These are phyloP conservation scores for Aspergillus conjunctus DNA, from an alignment of 495 filamentous ascomycete genomes.

Conservation along the genomic window DNA sequence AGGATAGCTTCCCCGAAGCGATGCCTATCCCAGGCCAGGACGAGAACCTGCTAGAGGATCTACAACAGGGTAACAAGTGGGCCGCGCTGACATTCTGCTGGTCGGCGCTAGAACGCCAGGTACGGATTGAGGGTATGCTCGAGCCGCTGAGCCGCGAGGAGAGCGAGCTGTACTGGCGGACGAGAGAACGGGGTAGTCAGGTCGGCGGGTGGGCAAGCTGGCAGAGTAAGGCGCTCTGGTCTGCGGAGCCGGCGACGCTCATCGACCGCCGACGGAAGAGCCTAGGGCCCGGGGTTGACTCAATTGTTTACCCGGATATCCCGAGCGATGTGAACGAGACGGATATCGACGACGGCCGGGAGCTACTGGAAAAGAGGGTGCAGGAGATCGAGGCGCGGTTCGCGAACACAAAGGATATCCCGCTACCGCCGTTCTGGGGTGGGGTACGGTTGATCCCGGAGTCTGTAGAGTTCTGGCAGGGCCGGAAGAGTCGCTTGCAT, in stretches of 20 bases:
- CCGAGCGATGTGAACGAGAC: conserved; percentile 62
- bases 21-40: conserved; percentile 35
- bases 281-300: conserved; percentile 37
- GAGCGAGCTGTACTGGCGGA: conserved; percentile 86
- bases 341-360: conserved; percentile 62
- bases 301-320: conserved; percentile 35
- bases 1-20: conserved; percentile 18
- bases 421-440: conserved; percentile 93
- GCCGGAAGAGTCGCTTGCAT: conserved; percentile 81
- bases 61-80: conserved; percentile 43
- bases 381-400: conserved; percentile 72
- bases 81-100: conserved; percentile 48
- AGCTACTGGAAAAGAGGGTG: conserved; percentile 67
- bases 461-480: conserved; percentile 93
- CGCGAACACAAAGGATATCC: conserved; percentile 73
- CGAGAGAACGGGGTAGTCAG: conserved; percentile 73
- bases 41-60: conserved; percentile 17
- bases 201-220: conserved; percentile 92
- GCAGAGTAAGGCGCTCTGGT: conserved; percentile 74
- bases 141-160: conserved; percentile 70
- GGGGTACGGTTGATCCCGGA: conserved; percentile 84
- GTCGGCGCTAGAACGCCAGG: conserved; percentile 79
- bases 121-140: conserved; percentile 76
- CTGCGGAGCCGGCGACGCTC: conserved; percentile 34
- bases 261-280: conserved; percentile 36